Percentiles rank a stretch among this genome's conserved stretches.
Evolutionary conservation across 768 basidiomycete genomes (phyloP).

Genomic region (Leccinum boreale): DNA sequence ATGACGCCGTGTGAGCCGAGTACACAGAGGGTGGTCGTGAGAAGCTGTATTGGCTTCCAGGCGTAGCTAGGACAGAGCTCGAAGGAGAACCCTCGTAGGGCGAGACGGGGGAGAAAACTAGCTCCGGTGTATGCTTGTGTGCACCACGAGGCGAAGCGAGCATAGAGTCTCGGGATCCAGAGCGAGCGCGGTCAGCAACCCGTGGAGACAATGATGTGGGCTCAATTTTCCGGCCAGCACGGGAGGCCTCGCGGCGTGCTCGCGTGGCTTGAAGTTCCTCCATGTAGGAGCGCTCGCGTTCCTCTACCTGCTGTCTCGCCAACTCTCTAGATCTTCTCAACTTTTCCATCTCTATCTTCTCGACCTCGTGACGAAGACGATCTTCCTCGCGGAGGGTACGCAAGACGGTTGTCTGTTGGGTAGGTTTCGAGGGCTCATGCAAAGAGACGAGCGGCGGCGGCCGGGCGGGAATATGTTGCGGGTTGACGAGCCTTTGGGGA

Average conservation of each 20-base stretch:
- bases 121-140: slow-evolving; percentile 48
- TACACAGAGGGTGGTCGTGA: slow-evolving; percentile 57
- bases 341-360: slow-evolving; percentile 46
- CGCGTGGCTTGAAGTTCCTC: slow-evolving; percentile 64
- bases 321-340: slow-evolving; percentile 43
- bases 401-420: slow-evolving; percentile 2
- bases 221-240: slow-evolving; percentile 40
- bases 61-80: slow-evolving; percentile 44
- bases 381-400: slow-evolving; percentile 39
- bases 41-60: slow-evolving; percentile 34
- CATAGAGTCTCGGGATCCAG: slow-evolving; percentile 37
- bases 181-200: slow-evolving; percentile 32
- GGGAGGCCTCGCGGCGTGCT: slow-evolving; percentile 53
- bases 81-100: slow-evolving; percentile 46
- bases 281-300: slow-evolving; percentile 49
- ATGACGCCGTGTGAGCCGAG: slow-evolving; percentile 52
- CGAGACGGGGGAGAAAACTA: slow-evolving; percentile 34
- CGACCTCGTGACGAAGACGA: slow-evolving; percentile 43
- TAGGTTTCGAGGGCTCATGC: slow-evolving; percentile 8
- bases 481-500: slow-evolving; percentile 12
- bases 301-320: slow-evolving; percentile 40
- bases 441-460: slow-evolving; percentile 20
- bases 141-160: slow-evolving; percentile 19
- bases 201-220: slow-evolving; percentile 20
- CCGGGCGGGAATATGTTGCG: slow-evolving; percentile 14